phyloP scores from a whole-genome alignment of 2,329 filamentous ascomycete genomes.

The Beauveria sp. region DNA sequence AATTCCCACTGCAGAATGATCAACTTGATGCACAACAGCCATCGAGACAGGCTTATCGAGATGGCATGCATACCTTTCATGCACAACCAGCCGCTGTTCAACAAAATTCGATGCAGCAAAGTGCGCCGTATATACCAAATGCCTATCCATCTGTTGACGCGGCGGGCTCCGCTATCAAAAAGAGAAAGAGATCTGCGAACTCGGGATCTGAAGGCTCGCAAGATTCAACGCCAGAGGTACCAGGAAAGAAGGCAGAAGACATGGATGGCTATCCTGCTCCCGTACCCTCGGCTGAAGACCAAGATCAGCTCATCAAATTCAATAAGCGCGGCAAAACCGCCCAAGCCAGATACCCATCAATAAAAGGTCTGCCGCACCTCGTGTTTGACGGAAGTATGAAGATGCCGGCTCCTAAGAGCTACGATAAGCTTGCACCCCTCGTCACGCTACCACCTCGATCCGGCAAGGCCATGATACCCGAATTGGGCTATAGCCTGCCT shows the following conservation, averaged over 20 bases:
- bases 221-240: constrained; percentile 24
- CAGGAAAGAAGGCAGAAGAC: constrained; percentile 27
- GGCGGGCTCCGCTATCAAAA: background rate
- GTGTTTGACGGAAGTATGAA: constrained; percentile 32
- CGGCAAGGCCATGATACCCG: constrained; percentile 31
- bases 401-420: constrained; percentile 36
- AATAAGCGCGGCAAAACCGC: constrained; percentile 29
- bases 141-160: background rate
- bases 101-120: constrained; percentile 6
- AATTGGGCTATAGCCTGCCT: constrained; percentile 31
- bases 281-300: constrained; percentile 26
- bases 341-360: constrained; percentile 30
- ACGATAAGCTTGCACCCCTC: constrained; percentile 36
- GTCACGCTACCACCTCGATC: constrained; percentile 33
- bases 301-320: constrained; percentile 29
- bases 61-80: background rate
- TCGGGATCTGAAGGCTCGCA: constrained; percentile 15
- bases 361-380: constrained; percentile 32
- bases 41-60: background rate
- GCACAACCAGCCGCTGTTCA: background rate
- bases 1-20: constrained; percentile 5
- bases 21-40: constrained; percentile 9
- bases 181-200: constrained; percentile 10
- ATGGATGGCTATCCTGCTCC: constrained; percentile 25
- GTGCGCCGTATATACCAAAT: constrained; percentile 14